A percentile compares a stretch with the other conserved stretches of the same genome.
Evolutionary conservation across 164 flowering plant genomes (phyloP).

Genomic region (Sextonia rubra): DNA sequence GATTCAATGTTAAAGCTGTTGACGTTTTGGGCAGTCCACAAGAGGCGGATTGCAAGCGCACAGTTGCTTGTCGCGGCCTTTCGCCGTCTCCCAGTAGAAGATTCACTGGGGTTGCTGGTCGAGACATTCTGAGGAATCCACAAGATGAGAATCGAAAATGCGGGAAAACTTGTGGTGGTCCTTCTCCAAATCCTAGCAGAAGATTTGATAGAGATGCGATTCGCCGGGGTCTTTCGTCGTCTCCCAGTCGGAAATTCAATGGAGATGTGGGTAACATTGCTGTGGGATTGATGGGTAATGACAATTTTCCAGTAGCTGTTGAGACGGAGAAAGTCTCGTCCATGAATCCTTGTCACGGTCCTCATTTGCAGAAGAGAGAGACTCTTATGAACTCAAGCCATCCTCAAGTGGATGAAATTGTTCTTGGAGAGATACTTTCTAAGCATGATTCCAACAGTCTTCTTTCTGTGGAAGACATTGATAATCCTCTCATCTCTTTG

Average conservation of each 20-base stretch:
- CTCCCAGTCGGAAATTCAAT: constrained; percentile 4
- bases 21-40: constrained; percentile 11
- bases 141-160: constrained; percentile 9
- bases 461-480: constrained; percentile 40
- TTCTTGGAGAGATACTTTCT: constrained; percentile 20
- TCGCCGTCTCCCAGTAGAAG: constrained; percentile 49
- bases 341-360: constrained; percentile 11
- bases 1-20: constrained; percentile 15
- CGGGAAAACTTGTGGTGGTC: neutral
- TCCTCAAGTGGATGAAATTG: constrained; percentile 26
- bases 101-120: constrained; percentile 11
- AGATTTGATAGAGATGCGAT: constrained; percentile 17
- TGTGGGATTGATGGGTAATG: constrained; percentile 14
- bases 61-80: neutral
- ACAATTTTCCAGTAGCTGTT: neutral
- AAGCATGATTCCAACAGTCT: constrained; percentile 16
- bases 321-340: constrained; percentile 21
- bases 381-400: constrained; percentile 13
- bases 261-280: neutral
- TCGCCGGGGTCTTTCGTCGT: neutral
- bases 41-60: constrained; percentile 7
- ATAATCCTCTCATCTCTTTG: constrained; percentile 67
- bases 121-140: constrained; percentile 12
- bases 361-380: too few relatives aligned
- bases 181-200: constrained; percentile 44